Conservation (phyloP, 345 rosid genomes). For the Pseudoturritis turrita region DNA sequence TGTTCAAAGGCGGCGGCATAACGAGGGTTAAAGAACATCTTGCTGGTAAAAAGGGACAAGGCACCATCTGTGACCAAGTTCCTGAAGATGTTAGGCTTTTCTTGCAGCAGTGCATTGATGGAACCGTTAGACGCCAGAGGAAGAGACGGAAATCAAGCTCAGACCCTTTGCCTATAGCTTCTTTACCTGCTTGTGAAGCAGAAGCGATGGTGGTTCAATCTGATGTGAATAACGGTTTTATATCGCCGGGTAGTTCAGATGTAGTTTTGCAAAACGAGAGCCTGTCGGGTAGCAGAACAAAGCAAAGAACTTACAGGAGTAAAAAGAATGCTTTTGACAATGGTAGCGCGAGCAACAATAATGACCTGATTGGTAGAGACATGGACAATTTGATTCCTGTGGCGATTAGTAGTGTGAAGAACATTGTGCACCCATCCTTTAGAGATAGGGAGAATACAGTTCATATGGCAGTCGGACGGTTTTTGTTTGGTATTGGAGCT, state of each 20-base stretch:
- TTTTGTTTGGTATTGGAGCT: constrained; percentile 81
- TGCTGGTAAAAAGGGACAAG: constrained; percentile 86
- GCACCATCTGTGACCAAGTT: constrained; percentile 61
- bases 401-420: constrained; percentile 29
- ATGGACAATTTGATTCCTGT: constrained; percentile 29
- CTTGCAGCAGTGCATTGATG: constrained; percentile 69
- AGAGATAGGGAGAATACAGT: constrained; percentile 35
- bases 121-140: constrained; percentile 58
- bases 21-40: constrained; percentile 92
- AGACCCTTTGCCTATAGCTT: constrained; percentile 40
- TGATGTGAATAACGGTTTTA: constrained; percentile 33
- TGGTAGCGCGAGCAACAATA: constrained; percentile 20
- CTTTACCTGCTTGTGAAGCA: constrained; percentile 36
- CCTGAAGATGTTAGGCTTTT: constrained; percentile 52
- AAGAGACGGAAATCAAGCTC: constrained; percentile 53
- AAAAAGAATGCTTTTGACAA: constrained; percentile 44
- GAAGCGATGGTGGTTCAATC: constrained; percentile 30
- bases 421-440: constrained; percentile 15
- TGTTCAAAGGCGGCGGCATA: constrained; percentile 94
- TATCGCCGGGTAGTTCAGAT: constrained; percentile 2
- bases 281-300: constrained; percentile 1
- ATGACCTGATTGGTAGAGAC: constrained; percentile 17
- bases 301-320: constrained; percentile 32
- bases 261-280: constrained; percentile 21
- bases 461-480: constrained; percentile 58